phyloP scores from a whole-genome alignment of 1,284 basidiomycete species.

The Irpex sp. region DNA sequence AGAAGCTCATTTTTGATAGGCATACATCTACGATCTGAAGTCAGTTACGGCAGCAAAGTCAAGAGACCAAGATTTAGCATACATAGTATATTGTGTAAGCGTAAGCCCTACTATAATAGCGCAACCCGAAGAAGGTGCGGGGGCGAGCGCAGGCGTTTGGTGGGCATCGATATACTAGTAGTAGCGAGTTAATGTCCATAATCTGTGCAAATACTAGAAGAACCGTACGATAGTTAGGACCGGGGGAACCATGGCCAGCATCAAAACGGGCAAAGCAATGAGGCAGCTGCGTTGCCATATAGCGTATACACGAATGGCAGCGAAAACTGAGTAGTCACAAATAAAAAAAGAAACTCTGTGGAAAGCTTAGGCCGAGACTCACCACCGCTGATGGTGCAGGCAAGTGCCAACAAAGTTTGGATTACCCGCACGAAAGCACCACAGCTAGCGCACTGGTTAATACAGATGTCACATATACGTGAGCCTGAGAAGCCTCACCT shows the following conservation, averaged over 20 bases:
- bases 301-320: slow-evolving; percentile 12
- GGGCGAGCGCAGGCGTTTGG: slow-evolving; percentile 11
- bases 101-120: slow-evolving; percentile 8
- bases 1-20: neutral
- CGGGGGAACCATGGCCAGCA: slow-evolving; percentile 16
- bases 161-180: slow-evolving; percentile 13
- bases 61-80: slow-evolving; percentile 3
- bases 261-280: slow-evolving; percentile 10
- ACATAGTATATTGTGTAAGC: slow-evolving; percentile 10
- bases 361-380: neutral
- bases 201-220: neutral
- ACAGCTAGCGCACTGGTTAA: neutral
- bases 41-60: neutral
- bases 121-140: slow-evolving; percentile 17
- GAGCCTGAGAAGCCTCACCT: slow-evolving; percentile 1
- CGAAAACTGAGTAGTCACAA: slow-evolving; percentile 6
- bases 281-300: slow-evolving; percentile 13
- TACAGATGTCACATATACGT: neutral
- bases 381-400: slow-evolving; percentile 7
- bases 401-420: slow-evolving; percentile 3
- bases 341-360: neutral
- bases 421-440: slow-evolving; percentile 5
- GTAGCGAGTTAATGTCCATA: neutral
- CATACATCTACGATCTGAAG: neutral
- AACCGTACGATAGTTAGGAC: slow-evolving; percentile 11